Evolutionary conservation across 108 stramenopile species (phyloP).

Genomic region (Aurantiochytrium sp.): DNA sequence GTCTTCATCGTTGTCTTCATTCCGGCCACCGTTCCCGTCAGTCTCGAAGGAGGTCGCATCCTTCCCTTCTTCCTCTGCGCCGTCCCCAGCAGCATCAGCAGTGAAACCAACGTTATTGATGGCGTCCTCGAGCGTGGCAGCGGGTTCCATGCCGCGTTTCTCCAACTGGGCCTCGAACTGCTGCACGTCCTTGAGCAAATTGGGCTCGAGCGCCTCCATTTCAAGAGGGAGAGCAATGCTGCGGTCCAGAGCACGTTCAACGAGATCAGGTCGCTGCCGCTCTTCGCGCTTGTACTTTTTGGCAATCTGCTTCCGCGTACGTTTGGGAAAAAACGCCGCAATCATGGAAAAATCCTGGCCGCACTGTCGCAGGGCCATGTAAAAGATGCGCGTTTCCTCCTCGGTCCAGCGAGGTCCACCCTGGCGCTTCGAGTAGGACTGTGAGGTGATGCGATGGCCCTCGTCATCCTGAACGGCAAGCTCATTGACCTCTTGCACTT

Average conservation of each 20-base stretch:
- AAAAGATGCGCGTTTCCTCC: conserved; percentile 12
- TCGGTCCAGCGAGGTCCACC: not conserved
- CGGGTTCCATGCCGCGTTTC: no score
- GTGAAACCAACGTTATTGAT: no score
- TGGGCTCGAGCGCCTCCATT: not conserved
- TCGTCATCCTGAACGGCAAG: not conserved
- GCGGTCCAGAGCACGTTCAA: not conserved
- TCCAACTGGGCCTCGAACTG: no score
- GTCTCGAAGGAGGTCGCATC: no score
- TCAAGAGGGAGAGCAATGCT: not conserved
- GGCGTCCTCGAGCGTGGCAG: no score
- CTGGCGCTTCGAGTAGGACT: not conserved
- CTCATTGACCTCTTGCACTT: not conserved
- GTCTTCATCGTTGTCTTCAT: no score
- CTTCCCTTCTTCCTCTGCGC: no score
- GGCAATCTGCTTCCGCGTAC: conserved; percentile 1
- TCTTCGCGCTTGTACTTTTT: conserved; percentile 4
- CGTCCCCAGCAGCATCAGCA: no score
- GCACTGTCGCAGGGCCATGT: conserved; percentile 1
- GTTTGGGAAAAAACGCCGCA: not conserved
- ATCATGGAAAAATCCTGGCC: conserved; percentile 20
- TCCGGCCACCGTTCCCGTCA: no score
- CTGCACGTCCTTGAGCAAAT: no score
- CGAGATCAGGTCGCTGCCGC: not conserved
- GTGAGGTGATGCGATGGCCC: not conserved